Base-by-base conservation (phyloP, 2,329 filamentous ascomycete genomes). In the Xylaria sp. region DNA sequence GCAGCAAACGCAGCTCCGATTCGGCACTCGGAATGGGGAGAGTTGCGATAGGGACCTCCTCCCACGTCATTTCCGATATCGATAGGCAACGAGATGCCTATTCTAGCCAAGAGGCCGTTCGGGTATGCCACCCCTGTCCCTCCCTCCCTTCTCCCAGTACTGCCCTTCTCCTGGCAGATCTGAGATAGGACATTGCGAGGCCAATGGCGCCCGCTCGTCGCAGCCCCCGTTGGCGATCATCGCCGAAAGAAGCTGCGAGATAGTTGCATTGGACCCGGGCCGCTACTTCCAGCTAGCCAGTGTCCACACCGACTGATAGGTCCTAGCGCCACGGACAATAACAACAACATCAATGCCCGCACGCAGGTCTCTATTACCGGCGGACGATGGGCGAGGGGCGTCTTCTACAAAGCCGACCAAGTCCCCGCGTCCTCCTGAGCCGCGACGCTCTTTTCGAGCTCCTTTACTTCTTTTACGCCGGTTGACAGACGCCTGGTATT, bases 1-100 rank as follows among this genome's bases (percentile, higher is more conserved):
- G 11, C 29, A 13, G 29, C 16, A 34, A 11, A 34, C 11, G 4
- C 9, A 11, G 16, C 29, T 34, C 29, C 29, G 16, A 34, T 34
- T 34, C 29, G 11, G 4, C 8, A 34, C 16, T n/a, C n/a, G 29
- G 29, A 34, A 34, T n/a, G n/a, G 16, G 5, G 29, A 34, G 38
- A 42, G 47, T 48, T 19, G 42, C 21, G 13, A 44, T 38, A 46
- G 39, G 34, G 22, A 37, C 42, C 52, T 55, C 42, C 52, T 55
- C 58, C 57, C 57, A 52, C 54, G 48, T 44, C 52, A 43, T 50
- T 20, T 13, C 21, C 44, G 13, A 22, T n/a, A 48, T 26, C 61
- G 61, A 65, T 64, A 63, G 62, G 54, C 53, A 55, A 39, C 51
- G 48, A 51, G 34, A 63, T 65, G 57, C 64, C 63, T 65, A 64